A percentile compares a stretch with the other conserved stretches of the same genome.
These are phyloP conservation scores for Tetrahymena borealis DNA, from an alignment of 73 alveolate species.

Conservation along the genomic window DNA sequence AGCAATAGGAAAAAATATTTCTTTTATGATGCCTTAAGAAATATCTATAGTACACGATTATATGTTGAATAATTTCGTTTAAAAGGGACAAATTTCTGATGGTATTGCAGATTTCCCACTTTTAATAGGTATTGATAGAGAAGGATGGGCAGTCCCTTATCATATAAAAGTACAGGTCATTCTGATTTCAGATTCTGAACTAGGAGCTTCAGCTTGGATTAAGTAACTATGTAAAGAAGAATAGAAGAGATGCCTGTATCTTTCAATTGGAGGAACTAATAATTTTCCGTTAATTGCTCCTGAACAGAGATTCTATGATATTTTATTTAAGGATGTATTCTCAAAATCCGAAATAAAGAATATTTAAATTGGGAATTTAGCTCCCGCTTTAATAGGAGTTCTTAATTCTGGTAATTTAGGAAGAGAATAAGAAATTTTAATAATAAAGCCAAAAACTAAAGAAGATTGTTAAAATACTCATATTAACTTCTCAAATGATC, in stretches of 20 bases:
- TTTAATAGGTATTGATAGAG: background rate
- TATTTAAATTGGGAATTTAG: background rate
- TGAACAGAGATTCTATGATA: background rate
- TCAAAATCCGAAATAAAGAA: background rate
- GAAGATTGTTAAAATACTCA: background rate
- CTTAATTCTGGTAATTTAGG: background rate
- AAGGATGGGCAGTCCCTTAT: background rate
- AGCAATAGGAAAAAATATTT: background rate
- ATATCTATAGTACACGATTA: background rate
- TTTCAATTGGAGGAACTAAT: background rate
- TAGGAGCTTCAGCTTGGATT: background rate
- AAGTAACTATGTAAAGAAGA: background rate
- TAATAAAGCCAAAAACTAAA: background rate
- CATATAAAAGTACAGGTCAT: background rate
- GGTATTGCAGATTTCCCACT: background rate
- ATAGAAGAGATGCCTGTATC: background rate
- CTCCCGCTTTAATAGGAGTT: background rate
- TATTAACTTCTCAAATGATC: background rate
- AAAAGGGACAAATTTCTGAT: background rate
- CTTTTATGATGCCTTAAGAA: background rate
- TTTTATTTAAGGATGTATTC: background rate
- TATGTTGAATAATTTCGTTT: background rate
- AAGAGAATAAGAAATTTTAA: background rate
- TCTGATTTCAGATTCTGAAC: background rate
- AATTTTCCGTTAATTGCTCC: background rate